phyloP scores from a whole-genome alignment of 1,284 basidiomycete species.

The Trichosporon sp. region DNA sequence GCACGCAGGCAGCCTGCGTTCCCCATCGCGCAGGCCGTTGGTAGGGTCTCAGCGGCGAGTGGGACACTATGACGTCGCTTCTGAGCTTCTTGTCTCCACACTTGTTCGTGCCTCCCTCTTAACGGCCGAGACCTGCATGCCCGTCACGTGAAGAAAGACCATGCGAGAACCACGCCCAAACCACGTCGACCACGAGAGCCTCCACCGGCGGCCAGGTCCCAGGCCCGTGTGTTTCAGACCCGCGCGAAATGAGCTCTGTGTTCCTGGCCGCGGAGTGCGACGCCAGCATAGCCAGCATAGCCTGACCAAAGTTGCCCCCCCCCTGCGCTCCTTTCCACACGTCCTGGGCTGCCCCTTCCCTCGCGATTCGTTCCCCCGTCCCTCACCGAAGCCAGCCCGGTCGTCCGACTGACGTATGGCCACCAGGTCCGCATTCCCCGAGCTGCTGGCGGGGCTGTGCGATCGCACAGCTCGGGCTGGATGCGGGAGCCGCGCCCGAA shows the following conservation, averaged over 20 bases:
- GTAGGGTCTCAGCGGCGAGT: no score
- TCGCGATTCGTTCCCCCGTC: no score
- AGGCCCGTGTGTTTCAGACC: not conserved
- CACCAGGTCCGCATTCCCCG: no score
- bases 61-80: not conserved
- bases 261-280: not conserved
- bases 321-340: no score
- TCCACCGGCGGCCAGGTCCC: not conserved
- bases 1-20: no score
- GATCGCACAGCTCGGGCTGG: no score
- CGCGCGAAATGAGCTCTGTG: not conserved
- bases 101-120: not conserved
- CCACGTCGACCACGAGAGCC: not conserved
- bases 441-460: no score
- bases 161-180: not conserved
- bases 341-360: no score
- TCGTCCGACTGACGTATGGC: no score
- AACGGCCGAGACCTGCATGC: not conserved
- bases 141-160: not conserved
- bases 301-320: not conserved
- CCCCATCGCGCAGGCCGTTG: no score
- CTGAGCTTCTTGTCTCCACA: not conserved
- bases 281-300: not conserved
- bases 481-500: not conserved
- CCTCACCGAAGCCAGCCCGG: no score